phyloP scores from a whole-genome alignment of 169 alveolate genomes.

The Eimeria tenella region DNA sequence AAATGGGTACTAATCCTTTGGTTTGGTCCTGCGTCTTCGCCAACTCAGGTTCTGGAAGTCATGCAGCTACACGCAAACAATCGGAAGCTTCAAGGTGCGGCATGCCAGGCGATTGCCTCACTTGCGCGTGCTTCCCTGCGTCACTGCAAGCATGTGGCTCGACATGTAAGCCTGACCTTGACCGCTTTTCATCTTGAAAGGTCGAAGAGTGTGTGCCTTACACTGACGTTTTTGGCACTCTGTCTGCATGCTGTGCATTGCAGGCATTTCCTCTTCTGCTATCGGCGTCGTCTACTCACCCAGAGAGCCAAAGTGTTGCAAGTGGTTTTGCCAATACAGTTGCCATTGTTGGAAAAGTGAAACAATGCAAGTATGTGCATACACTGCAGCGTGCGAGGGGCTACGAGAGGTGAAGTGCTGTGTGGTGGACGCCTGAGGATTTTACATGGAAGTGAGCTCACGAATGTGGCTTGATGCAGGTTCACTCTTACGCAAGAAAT shows the following conservation, averaged over 20 bases:
- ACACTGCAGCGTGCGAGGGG: not conserved
- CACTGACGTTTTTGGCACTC: not conserved
- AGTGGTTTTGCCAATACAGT: constrained; percentile 66
- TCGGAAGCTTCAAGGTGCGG: constrained; percentile 79
- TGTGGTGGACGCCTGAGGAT: not conserved
- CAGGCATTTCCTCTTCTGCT: constrained; percentile 71
- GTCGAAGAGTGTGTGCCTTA: not conserved
- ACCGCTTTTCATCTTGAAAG: not conserved
- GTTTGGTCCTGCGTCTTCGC: not conserved
- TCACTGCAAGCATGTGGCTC: constrained; percentile 76
- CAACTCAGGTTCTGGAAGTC: constrained; percentile 57
- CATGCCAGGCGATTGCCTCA: constrained; percentile 77
- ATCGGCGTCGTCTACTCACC: constrained; percentile 54
- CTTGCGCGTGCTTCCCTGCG: constrained; percentile 73
- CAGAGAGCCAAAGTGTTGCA: constrained; percentile 70
- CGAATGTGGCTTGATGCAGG: constrained; percentile 39
- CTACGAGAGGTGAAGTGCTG: not conserved
- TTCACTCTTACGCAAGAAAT: constrained; percentile 25
- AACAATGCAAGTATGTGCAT: constrained; percentile 52
- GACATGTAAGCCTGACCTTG: constrained; percentile 17
- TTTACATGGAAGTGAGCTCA: not conserved
- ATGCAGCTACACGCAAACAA: constrained; percentile 73
- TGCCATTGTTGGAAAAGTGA: constrained; percentile 64
- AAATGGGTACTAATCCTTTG: not conserved
- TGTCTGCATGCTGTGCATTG: not conserved